Evolutionary conservation across 306 rosid species (phyloP), one percentile per base, ranked within the genome.

Genomic region (Acacia confusa): DNA sequence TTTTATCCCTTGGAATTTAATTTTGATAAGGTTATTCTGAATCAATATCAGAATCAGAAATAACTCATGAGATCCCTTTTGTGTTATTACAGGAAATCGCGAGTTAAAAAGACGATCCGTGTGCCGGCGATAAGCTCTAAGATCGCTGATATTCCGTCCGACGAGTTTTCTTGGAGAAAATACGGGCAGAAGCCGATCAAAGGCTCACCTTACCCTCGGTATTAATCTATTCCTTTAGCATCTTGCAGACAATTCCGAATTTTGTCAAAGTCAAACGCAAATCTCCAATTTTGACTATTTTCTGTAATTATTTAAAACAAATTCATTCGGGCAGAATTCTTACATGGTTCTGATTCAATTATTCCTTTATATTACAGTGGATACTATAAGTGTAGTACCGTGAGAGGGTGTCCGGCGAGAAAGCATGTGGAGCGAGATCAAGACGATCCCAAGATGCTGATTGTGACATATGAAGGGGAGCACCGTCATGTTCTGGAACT

Each of bases 161-260:
- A 93, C 65, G 96, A 91, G 34, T 91, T 65, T 64, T 83, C 96
- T 0, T 93, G 97, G 97, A 88, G 97, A 45, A 93, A 93, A 41
- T 93, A 93, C 74, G 97, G 97, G 11, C 97, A 93, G 50, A 93
- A 93, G 75, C 96, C 94, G 61, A 93, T 93, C 81, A 93, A 91
- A 84, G 97, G 97, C 30, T 93, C 97, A 6, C 96, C 92, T 0
- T 90, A 64, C 66, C 97, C 92, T 34, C 86, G 97, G 97, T 91
- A 87, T 75, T 75, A 38, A 75, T 72, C 69, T 6, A 7, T 53
- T 40, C 50, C 55, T 25, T 67, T 14, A 45, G 40, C 40, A 0
- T 36, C 40, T 36, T 36, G 40, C 40, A 36, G 40, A 36, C 40
- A 36, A 36, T 36, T 36, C 6, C 40, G 40, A 36, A 36, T 36